Evolutionary conservation across 2,329 filamentous ascomycete species (phyloP), one percentile per base, ranked within the genome.

Genomic region (Apiospora arundinis): DNA sequence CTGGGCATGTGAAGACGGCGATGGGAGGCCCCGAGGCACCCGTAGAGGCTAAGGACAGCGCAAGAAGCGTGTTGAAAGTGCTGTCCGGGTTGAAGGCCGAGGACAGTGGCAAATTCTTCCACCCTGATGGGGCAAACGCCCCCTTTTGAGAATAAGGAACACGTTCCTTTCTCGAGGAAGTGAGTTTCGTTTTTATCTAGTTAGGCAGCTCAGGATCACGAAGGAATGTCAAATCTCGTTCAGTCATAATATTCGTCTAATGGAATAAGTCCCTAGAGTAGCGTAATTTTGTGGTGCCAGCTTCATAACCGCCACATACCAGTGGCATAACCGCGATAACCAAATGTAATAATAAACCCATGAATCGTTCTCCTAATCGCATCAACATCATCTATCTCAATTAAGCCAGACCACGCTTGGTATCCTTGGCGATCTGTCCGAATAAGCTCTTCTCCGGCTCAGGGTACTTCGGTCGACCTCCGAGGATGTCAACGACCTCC

Each of bases 401-500:
- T 67, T n/a, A 70, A 9, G 21, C 18, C 37, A 86, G 79, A 8
- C 90, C 90, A 48, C 90, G 84, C 83, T 91, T 91, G 66, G 82
- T 82, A 77, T 92, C 90, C 82, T 91, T 92, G 63, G 89, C 89
- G 73, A 82, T 80, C 67, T 87, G 75, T 0, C 90, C 90, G 25
- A 81, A 80, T 66, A 92, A 79, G 45, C 81, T 83, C 72, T 80
- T 77, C 78, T 89, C 85, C 0, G 89, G 89, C 74, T 76, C 76
- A 0, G 82, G 80, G 77, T 90, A 88, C 1, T 80, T 73, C 1
- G 91, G 89, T 72, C 94, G 87, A 2, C 95, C 95, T 68, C 92
- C 93, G 44, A 99, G 84, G 45, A 94, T 92, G 80, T 99, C 93
- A 2, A 97, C 95, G 40, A 94, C 90, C 68, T 92, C 87, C 82